Evolutionary conservation across 2,329 filamentous ascomycete genomes (phyloP).

Genomic region (Allantophomopsis cytisporea): DNA sequence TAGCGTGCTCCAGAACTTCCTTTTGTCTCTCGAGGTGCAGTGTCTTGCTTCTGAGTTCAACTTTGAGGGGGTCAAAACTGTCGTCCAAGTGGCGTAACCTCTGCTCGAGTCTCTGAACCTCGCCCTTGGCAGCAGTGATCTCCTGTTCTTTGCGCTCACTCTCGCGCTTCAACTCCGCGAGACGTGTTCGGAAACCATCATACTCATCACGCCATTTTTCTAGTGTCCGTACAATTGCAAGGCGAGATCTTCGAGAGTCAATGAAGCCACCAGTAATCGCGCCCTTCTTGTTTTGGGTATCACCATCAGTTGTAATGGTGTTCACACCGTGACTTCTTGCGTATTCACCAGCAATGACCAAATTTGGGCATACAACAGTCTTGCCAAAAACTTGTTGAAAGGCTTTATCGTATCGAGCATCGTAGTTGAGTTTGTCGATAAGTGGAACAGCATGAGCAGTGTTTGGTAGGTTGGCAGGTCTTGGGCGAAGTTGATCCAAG

Average conservation of each 20-base stretch:
- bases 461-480: slow-evolving; percentile 63
- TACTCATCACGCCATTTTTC: slow-evolving; percentile 63
- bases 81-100: slow-evolving; percentile 64
- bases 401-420: slow-evolving; percentile 64
- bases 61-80: slow-evolving; percentile 66
- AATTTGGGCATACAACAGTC: slow-evolving; percentile 83
- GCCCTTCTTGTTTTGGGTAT: slow-evolving; percentile 88
- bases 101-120: slow-evolving; percentile 73
- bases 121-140: slow-evolving; percentile 75
- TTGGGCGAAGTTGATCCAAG: slow-evolving; percentile 64
- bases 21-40: slow-evolving; percentile 60
- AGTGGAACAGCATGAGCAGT: slow-evolving; percentile 81
- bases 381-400: slow-evolving; percentile 94
- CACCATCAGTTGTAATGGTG: slow-evolving; percentile 88
- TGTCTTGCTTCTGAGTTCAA: slow-evolving; percentile 66
- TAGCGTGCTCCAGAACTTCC: slow-evolving; percentile 60
- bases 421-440: slow-evolving; percentile 71
- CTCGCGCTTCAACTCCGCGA: slow-evolving; percentile 51
- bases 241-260: slow-evolving; percentile 70
- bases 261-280: slow-evolving; percentile 92
- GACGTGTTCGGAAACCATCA: slow-evolving; percentile 51
- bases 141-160: slow-evolving; percentile 76
- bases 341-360: slow-evolving; percentile 80
- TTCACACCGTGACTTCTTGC: slow-evolving; percentile 84
- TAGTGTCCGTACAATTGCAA: slow-evolving; percentile 71